Conservation (phyloP, 805 yeast genomes). For the Pichia heedii region DNA sequence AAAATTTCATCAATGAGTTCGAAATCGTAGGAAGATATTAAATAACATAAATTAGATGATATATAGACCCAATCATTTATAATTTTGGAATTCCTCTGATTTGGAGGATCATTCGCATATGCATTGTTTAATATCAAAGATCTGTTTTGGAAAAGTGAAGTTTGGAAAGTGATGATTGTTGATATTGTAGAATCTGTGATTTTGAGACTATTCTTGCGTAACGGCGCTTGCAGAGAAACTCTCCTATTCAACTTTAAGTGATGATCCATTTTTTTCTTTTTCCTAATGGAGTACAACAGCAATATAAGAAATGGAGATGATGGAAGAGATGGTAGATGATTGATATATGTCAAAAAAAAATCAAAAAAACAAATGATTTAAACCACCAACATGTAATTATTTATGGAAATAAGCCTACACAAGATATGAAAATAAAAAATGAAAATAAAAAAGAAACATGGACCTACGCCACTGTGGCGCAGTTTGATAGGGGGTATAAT, state of each 20-base stretch:
- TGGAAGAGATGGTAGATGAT: too few species aligned
- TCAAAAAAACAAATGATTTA: too few species aligned
- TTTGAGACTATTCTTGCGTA: background rate
- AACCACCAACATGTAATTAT: too few species aligned
- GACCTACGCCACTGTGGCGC: too few species aligned
- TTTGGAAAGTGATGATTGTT: slow-evolving; percentile 2
- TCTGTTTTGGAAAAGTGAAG: background rate
- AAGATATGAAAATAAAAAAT: too few species aligned
- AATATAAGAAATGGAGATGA: too few species aligned
- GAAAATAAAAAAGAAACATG: too few species aligned
- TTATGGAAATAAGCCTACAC: too few species aligned
- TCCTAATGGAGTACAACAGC: too few species aligned
- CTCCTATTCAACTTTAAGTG: background rate
- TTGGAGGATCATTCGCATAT: background rate
- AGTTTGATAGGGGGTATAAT: too few species aligned
- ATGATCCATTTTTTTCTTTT: background rate
- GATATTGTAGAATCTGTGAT: background rate
- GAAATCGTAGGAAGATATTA: slow-evolving; percentile 3
- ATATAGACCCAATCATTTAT: slow-evolving; percentile 8
- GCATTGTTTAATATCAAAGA: background rate
- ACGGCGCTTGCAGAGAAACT: background rate
- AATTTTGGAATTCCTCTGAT: background rate
- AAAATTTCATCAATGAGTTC: slow-evolving; percentile 6
- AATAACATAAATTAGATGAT: slow-evolving; percentile 4
- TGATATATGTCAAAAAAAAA: too few species aligned